Evolutionary conservation across 176 grass and related monocot genomes (phyloP), one percentile per base, ranked within the genome.

Genomic region (Oryza nivara): DNA sequence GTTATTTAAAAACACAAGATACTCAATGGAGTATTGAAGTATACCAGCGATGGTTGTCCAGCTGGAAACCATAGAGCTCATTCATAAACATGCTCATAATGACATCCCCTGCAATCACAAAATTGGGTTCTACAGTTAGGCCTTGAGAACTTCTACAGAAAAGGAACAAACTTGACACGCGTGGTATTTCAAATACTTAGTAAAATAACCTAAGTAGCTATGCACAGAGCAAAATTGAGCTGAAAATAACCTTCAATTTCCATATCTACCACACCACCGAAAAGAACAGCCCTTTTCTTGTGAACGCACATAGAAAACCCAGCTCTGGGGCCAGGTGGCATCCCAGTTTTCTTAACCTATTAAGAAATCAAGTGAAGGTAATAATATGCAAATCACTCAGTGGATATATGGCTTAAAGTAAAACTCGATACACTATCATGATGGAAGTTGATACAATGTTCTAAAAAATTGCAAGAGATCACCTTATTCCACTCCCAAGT

Each of bases 401-500:
- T 49, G 0, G 25, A 0, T 2, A 51, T 43, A 9, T 56, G 41
- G 58, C 75, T 86, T 54, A 44, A 82, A 73, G 61, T 32, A 60
- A 38, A 86, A 66, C 26, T 75, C 17, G 26, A 44, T 80, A 81
- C 6, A 35, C 45, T 77, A 15, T 46, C 70, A 74, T 17, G 20
- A 75, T 75, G 63, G 23, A 67, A 76, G 17, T 56, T 20, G 11
- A 67, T 74, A 80, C 35, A 65, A 51, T 38, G 70, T 13, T 68
- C 35, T 67, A 60, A 34, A 78, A 78, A 91, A 74, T 45, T 83
- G 43, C 85, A 78, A 84, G 58, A 84, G 19, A 56, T 43, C 67
- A 98, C 96, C 96, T 95, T 98, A 78, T 92, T 98, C 96, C 96
- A 98, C 83, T 95, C 96, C 96, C 96, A 98, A 75, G 86, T 95